A percentile compares a stretch with the other conserved stretches of the same genome.
phyloP scores from a whole-genome alignment of 2,329 filamentous ascomycete species.

The Cladosporium sp. region DNA sequence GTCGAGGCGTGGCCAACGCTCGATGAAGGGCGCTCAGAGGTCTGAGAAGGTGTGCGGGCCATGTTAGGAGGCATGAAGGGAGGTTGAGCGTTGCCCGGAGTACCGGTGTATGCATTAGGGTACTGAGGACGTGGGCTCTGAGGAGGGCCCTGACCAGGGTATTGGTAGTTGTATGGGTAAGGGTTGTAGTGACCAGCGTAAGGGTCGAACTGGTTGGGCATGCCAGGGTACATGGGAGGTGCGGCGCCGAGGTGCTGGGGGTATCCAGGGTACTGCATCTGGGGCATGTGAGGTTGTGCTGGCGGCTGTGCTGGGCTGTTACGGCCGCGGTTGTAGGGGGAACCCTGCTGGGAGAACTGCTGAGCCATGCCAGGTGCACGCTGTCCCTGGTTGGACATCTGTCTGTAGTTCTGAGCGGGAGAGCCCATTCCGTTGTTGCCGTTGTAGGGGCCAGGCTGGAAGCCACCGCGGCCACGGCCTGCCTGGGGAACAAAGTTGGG shows the following conservation, averaged over 20 bases:
- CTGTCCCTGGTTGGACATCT: constrained; percentile 44
- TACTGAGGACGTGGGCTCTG: constrained; percentile 42
- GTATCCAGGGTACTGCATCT: constrained; percentile 61
- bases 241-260: constrained; percentile 41
- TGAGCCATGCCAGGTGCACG: constrained; percentile 50
- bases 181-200: constrained; percentile 39
- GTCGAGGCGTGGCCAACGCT: constrained; percentile 55
- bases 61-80: constrained; percentile 63
- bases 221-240: not conserved
- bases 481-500: constrained; percentile 30
- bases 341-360: constrained; percentile 35
- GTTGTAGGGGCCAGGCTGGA: constrained; percentile 46
- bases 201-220: constrained; percentile 40
- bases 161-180: constrained; percentile 45
- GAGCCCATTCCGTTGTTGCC: constrained; percentile 51
- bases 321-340: constrained; percentile 52
- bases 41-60: constrained; percentile 79
- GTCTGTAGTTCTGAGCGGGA: constrained; percentile 50
- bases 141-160: constrained; percentile 42
- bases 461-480: constrained; percentile 51
- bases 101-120: constrained; percentile 47
- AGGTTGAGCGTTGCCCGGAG: constrained; percentile 41
- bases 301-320: constrained; percentile 54
- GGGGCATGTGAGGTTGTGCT: constrained; percentile 63
- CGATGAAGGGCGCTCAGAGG: constrained; percentile 60